Percentiles rank a stretch among this genome's conserved stretches.
Conservation (phyloP, 2,329 filamentous ascomycete species). For the Hymenoscyphus scutula region DNA sequence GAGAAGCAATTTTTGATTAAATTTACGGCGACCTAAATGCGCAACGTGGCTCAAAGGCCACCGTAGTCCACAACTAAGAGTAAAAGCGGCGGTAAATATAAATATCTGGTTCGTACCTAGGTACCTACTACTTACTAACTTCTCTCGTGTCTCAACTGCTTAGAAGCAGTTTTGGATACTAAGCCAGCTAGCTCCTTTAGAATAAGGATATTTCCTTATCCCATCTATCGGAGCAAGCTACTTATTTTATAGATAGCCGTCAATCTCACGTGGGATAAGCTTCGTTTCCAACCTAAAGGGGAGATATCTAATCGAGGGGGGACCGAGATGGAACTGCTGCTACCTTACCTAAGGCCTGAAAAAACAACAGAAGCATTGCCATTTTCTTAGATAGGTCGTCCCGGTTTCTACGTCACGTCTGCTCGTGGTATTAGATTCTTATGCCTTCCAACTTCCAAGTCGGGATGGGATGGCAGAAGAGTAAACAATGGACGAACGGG, state of each 20-base stretch:
- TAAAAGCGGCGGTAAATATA: neutral
- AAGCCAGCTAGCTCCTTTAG: no score
- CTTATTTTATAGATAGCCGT: no score
- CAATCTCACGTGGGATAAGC: no score
- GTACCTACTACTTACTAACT: no score
- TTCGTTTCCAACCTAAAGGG: no score
- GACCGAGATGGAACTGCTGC: neutral
- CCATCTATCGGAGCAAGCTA: no score
- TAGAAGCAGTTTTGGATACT: no score
- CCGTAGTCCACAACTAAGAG: neutral
- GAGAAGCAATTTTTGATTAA: neutral
- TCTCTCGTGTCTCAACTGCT: no score
- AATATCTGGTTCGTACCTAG: neutral
- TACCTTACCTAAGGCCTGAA: neutral
- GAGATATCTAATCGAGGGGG: neutral
- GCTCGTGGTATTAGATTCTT: neutral
- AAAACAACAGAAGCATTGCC: neutral
- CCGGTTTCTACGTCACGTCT: neutral
- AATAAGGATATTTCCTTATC: no score
- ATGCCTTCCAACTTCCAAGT: neutral
- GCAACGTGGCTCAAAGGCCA: neutral
- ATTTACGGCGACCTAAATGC: neutral
- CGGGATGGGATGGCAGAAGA: neutral
- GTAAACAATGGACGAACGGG: constrained; percentile 3
- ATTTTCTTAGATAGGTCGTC: neutral